These are phyloP conservation scores for Saccharomycopsis fibuligera DNA, from an alignment of 805 yeast genomes.

Conservation along the genomic window DNA sequence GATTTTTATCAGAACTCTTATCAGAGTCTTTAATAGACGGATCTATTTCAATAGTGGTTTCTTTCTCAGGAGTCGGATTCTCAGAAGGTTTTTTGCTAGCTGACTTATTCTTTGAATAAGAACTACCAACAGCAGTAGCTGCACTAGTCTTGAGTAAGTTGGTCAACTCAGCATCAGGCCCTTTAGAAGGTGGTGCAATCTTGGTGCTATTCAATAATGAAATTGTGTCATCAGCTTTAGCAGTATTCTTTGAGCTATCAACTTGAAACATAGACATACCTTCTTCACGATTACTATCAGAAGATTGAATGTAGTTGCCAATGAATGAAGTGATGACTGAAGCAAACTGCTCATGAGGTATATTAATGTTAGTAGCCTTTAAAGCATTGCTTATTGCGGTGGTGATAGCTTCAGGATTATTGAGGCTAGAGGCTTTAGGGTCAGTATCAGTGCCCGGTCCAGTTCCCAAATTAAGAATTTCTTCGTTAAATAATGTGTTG, in stretches of 20 bases:
- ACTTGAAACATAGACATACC: too few relatives aligned
- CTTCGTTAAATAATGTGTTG: slow-evolving; percentile 5
- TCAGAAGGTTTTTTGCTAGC: too few relatives aligned
- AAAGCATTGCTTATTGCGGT: slow-evolving; percentile 27
- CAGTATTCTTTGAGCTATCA: slow-evolving; percentile 19
- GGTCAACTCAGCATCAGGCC: slow-evolving; percentile 14
- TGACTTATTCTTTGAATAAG: not conserved
- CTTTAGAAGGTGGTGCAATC: slow-evolving; percentile 10
- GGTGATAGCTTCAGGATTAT: slow-evolving; percentile 21
- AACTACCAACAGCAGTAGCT: not conserved
- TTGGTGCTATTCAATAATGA: too few relatives aligned
- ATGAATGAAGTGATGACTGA: slow-evolving; percentile 25
- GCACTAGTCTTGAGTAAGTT: slow-evolving; percentile 7
- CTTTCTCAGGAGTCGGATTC: not conserved
- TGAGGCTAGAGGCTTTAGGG: not conserved
- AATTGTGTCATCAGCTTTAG: too few relatives aligned
- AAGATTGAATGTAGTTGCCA: slow-evolving; percentile 24
- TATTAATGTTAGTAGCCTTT: slow-evolving; percentile 25
- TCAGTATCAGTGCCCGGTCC: not conserved
- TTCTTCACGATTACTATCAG: too few relatives aligned
- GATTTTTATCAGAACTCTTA: not conserved
- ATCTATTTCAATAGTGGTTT: not conserved
- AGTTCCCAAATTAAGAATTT: not conserved
- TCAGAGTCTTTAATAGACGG: slow-evolving; percentile 5
- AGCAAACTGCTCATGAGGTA: slow-evolving; percentile 26